Base-by-base conservation (phyloP, 2,329 filamentous ascomycete genomes). In the Colletotrichum lindemuthianum region DNA sequence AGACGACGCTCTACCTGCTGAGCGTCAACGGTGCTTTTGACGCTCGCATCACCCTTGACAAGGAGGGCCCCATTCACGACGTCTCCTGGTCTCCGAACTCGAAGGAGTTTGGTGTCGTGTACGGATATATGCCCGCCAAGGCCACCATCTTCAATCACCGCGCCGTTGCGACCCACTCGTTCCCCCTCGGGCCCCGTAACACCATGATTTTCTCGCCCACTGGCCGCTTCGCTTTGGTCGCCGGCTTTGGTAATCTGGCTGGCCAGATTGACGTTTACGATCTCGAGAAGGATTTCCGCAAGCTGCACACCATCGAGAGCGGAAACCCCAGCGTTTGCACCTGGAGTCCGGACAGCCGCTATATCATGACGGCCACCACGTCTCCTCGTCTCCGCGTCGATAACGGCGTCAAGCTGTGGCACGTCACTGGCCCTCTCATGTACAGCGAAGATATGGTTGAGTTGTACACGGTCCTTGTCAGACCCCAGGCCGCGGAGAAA, bases 51-150 rank as follows among this genome's bases (percentile, higher is more conserved):
- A 88, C 91, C 68, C 84, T 97, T 54, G 96, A 99, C 79, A 98
- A 98, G 82, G 95, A 98, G 76, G 96, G 96, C 0, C 96, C 96
- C 6, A 97, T 98, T 72, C 95, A 98, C 78, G 96, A 99, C 75
- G 95, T 99, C 47, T 88, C 92, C n/a, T 99, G 96, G 96, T 97
- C 93, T 49, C 94, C 96, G 51, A 98, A 96, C 79, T 96, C 93
- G 71, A 96, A 93, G 81, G 95, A 98, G 78, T 99, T 99, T 74
- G 95, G 93, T 74, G 96, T 99, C 37, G 90, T 97, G 13, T 99
- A 99, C 76, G 96, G 96, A 67, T 98, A 92, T 79, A 98, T 97
- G 93, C 96, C 96, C n/a, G 92, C 96, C 60, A 98, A 98, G 85
- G 96, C 95, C 4, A 97, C 95, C 70, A 96, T 99, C 70, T 99